Evolutionary conservation across 495 filamentous ascomycete genomes (phyloP), one percentile per base, ranked within the genome.

Genomic region (Aspergillus indologenus): DNA sequence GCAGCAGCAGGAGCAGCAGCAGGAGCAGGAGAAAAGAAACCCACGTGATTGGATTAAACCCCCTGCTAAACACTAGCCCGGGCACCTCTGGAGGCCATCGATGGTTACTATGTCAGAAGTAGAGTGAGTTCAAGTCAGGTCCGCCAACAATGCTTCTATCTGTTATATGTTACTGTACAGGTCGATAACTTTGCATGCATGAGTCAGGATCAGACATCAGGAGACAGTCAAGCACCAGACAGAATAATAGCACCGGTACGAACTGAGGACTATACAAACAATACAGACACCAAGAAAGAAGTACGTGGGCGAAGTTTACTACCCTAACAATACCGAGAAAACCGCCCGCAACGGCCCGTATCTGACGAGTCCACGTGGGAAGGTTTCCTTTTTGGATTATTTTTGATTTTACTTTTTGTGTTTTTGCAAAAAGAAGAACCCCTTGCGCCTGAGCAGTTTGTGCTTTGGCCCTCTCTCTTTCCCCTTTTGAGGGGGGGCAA

Each of bases 331-430:
- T 54, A 57, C 48, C 19, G 44, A 4, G 26, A 53, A 56, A 58
- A 42, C 18, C 18, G 4, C n/a, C 50, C 44, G 40, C 62, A 64
- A 64, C 62, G 62, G 62, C 51, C 55, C 29, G 62, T 64, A 64
- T 64, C 51, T 64, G 55, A 64, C 62, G 20, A 60, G 19, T 29
- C 62, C 62, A 64, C 62, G 62, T 64, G 62, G 61, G 18, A 40
- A 40, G 12, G 12, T n/a, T n/a, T n/a, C n/a, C n/a, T n/a, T n/a
- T n/a, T n/a, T n/a, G n/a, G n/a, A n/a, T n/a, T n/a, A n/a, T n/a
- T n/a, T n/a, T n/a, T n/a, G n/a, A n/a, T n/a, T n/a, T n/a, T n/a
- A n/a, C n/a, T n/a, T n/a, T n/a, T n/a, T n/a, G n/a, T 6, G 12
- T 40, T 54, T 44, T 21, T 9, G 46, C 47, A 61, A n/a, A n/a